A percentile compares a stretch with the other conserved stretches of the same genome.
phyloP scores from a whole-genome alignment of 1,284 basidiomycete genomes.

The Leccinum fuscescens region DNA sequence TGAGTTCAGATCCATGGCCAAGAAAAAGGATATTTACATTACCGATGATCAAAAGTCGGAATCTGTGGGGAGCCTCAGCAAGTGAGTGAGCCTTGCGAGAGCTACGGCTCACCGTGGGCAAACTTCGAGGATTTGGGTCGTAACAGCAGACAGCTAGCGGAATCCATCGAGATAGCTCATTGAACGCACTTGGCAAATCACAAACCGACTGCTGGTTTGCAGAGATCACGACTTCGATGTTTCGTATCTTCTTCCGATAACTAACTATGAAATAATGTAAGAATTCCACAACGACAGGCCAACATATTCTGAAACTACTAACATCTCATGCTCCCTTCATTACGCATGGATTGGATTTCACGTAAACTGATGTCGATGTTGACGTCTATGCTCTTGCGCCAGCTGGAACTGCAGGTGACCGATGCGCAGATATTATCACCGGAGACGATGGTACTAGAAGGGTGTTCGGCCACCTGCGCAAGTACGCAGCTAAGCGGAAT shows the following conservation, averaged over 20 bases:
- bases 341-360: slow-evolving; percentile 2
- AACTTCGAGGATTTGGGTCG: background rate
- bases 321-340: slow-evolving; percentile 9
- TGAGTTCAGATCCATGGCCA: background rate
- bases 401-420: background rate
- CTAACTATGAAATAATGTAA: background rate
- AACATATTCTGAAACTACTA: background rate
- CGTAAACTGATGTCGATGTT: slow-evolving; percentile 1
- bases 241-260: background rate
- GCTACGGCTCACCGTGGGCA: background rate
- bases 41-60: background rate
- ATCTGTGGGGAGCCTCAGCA: background rate
- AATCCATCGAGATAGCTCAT: background rate
- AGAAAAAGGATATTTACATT: background rate
- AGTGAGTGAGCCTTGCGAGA: background rate
- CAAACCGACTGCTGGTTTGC: background rate
- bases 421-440: slow-evolving; percentile 3
- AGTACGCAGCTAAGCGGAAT: background rate
- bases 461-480: background rate
- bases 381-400: background rate
- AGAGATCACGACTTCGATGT: background rate
- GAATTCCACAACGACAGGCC: background rate
- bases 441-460: background rate
- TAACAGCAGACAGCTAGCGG: background rate
- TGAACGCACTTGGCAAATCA: background rate